Conservation (phyloP, 208 protist genomes). For the Strigomonas culicis region DNA sequence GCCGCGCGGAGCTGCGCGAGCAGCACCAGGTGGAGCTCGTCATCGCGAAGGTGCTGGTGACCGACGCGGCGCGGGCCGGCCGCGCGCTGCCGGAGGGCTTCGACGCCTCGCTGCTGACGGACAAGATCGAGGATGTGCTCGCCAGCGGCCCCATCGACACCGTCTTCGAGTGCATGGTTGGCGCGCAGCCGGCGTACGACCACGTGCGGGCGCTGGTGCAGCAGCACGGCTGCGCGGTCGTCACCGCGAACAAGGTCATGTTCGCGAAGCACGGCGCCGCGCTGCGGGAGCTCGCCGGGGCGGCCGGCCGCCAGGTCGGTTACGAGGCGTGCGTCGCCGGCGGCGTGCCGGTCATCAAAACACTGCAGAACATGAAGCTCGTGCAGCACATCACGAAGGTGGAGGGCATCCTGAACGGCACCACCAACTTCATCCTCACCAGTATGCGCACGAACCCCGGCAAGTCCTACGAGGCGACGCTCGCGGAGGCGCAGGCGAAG, state of each 20-base stretch:
- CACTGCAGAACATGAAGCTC: constrained; percentile 24
- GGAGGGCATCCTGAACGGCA: constrained; percentile 39
- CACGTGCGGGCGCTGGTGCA: constrained; percentile 24
- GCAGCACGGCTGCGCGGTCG: constrained; percentile 26
- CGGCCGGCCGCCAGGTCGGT: constrained; percentile 12
- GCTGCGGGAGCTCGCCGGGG: constrained; percentile 23
- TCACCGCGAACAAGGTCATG: constrained; percentile 43
- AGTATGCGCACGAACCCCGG: constrained; percentile 22
- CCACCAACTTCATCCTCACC: constrained; percentile 36
- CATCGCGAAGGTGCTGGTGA: constrained; percentile 33
- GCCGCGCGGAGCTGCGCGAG: constrained; percentile 20
- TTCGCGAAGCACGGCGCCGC: constrained; percentile 24
- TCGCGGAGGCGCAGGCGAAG: constrained; percentile 26
- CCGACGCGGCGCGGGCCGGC: constrained; percentile 1
- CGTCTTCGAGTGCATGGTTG: constrained; percentile 33
- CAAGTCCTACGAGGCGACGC: constrained; percentile 22
- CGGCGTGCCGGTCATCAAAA: constrained; percentile 32
- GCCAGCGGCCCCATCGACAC: constrained; percentile 21
- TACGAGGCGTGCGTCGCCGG: constrained; percentile 32
- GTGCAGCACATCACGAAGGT: constrained; percentile 27
- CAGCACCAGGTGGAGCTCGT: constrained; percentile 22
- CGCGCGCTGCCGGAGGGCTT: constrained; percentile 18
- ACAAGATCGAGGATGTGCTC: constrained; percentile 23
- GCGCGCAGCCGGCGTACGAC: constrained; percentile 26
- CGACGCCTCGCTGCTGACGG: constrained; percentile 11